Evolutionary conservation across 768 basidiomycete species (phyloP).

Genomic region (Pholiota microspora): DNA sequence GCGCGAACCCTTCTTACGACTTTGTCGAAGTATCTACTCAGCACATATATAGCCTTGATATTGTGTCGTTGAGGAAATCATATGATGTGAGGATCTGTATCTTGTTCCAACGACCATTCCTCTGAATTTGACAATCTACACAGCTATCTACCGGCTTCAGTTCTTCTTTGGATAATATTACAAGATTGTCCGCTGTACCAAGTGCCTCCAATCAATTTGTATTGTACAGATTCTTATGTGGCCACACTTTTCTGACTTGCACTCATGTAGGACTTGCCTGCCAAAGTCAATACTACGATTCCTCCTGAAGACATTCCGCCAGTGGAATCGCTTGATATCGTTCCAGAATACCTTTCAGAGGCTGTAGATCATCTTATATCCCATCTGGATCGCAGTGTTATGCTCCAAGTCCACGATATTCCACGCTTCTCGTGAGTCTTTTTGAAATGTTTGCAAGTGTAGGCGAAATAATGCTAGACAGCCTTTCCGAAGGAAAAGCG

Average conservation of each 20-base stretch:
- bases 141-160: slow-evolving; percentile 6
- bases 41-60: slow-evolving; percentile 52
- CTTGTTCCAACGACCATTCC: neutral
- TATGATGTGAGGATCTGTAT: slow-evolving; percentile 11
- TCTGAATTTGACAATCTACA: neutral
- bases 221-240: neutral
- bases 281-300: slow-evolving; percentile 44
- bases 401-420: slow-evolving; percentile 65
- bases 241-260: neutral
- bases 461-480: neutral
- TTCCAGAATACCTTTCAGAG: slow-evolving; percentile 40
- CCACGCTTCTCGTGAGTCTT: slow-evolving; percentile 42
- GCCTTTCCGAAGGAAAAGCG: slow-evolving; percentile 32
- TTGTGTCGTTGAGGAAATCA: slow-evolving; percentile 21
- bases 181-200: slow-evolving; percentile 1
- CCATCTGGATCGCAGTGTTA: slow-evolving; percentile 65
- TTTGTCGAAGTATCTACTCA: slow-evolving; percentile 66
- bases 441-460: no score
- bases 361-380: slow-evolving; percentile 51
- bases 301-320: slow-evolving; percentile 42
- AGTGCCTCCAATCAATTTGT: slow-evolving; percentile 26
- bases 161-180: neutral
- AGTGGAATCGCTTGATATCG: slow-evolving; percentile 33
- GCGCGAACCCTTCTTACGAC: slow-evolving; percentile 38
- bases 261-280: slow-evolving; percentile 38